Base-by-base conservation (phyloP, 805 yeast species). In the Yarrowia phangngaensis region DNA sequence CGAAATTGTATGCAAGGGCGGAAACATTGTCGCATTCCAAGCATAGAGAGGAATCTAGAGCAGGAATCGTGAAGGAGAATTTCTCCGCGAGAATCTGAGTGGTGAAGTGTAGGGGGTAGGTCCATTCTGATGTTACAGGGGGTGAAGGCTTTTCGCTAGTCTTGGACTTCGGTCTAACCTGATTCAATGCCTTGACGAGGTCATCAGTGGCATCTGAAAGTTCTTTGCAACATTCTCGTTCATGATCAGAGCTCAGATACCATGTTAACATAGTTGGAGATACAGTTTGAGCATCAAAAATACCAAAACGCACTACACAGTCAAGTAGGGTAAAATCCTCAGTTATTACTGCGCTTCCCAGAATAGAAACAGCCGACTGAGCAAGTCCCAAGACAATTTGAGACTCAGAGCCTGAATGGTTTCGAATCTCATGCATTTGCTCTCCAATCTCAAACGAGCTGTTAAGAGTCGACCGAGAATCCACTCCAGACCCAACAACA, bases 1-100 rank as follows among this genome's bases (percentile, higher is more conserved):
- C 35, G 23, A 41, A 41, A 17, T 41, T 41, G 48, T 41, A 41
- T 4, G 35, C 48, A 26, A 41, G 13, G 15, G 35, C 35, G 16
- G 35, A 29, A 20, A 41, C 34, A 27, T 41, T 30, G 16, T 41
- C 35, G 8, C 48, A 41, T 20, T 41, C 48, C n/a, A 41, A 22
- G 15, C 35, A 29, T 7, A 41, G 22, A 4, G 48, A 41, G 8
- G 34, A 29, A 16, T 41, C 48, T 20, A 29, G 22, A 20, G 48
- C 35, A 2, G 48, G 48, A 15, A 41, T 41, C 4, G 35, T 41
- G 35, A 41, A 41, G 7, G 48, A 41, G 22, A 41, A 29, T 13
- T 20, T 13, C 15, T 41, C 35, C 1, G 35, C 35, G 7, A 29
- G 15, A 8, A 30, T 20, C 20, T 41, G 48, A 6, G 34, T 41